Conservation (phyloP, 2,329 filamentous ascomycete genomes). For the Curvularia sp. region DNA sequence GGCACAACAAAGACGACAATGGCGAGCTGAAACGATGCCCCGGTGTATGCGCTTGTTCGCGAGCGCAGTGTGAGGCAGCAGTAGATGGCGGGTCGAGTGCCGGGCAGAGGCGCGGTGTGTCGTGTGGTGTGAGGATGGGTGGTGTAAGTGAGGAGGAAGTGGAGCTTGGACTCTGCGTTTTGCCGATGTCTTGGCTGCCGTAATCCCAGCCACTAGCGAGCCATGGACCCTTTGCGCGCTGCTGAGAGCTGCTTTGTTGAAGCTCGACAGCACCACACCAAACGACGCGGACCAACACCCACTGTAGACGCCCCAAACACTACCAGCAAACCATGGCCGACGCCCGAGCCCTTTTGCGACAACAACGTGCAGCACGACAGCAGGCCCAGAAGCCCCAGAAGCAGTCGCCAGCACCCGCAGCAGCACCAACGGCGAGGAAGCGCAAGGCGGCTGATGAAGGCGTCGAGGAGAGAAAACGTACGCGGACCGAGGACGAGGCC, state of each 20-base stretch:
- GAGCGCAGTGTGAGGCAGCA: slow-evolving; percentile 20
- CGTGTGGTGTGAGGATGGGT: slow-evolving; percentile 36
- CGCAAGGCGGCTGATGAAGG: slow-evolving; percentile 45
- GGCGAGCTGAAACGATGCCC: slow-evolving; percentile 8
- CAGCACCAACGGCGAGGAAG: slow-evolving; percentile 44
- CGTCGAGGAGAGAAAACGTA: slow-evolving; percentile 43
- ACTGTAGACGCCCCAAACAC: not conserved
- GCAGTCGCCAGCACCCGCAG: slow-evolving; percentile 39
- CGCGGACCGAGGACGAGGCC: slow-evolving; percentile 42
- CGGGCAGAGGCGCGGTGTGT: slow-evolving; percentile 31
- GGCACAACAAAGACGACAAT: slow-evolving; percentile 17
- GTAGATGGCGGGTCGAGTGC: slow-evolving; percentile 24
- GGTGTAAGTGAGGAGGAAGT: slow-evolving; percentile 38
- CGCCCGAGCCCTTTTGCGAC: slow-evolving; percentile 49
- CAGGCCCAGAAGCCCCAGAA: slow-evolving; percentile 43
- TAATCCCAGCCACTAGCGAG: slow-evolving; percentile 16
- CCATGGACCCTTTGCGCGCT: slow-evolving; percentile 12
- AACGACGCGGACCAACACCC: slow-evolving; percentile 3
- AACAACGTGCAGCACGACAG: slow-evolving; percentile 50
- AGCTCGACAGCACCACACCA: slow-evolving; percentile 2
- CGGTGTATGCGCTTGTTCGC: slow-evolving; percentile 18
- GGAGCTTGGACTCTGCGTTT: slow-evolving; percentile 36
- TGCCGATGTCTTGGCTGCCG: slow-evolving; percentile 29
- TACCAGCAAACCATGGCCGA: slow-evolving; percentile 43
- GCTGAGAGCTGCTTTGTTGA: slow-evolving; percentile 12